Evolutionary conservation across 2,329 filamentous ascomycete species (phyloP).

Genomic region (Talaromyces pinophilus): DNA sequence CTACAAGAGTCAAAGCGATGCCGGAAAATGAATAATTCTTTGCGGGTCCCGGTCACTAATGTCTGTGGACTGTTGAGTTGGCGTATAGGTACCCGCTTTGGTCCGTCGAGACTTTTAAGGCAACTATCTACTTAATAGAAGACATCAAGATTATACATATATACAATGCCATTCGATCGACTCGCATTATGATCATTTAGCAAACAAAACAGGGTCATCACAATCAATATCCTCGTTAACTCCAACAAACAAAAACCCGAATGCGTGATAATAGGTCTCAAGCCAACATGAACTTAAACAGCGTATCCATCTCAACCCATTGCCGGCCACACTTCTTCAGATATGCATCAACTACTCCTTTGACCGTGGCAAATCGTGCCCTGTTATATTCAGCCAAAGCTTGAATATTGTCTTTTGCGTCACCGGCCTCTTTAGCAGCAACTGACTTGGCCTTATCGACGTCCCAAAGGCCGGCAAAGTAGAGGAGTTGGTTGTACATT

Average conservation of each 20-base stretch:
- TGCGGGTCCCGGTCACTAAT: constrained; percentile 4
- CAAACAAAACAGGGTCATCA: constrained; percentile 7
- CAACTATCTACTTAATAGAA: background rate
- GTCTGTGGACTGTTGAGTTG: background rate
- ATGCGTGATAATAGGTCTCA: background rate
- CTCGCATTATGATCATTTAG: constrained; percentile 7
- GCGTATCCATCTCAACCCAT: constrained; percentile 89
- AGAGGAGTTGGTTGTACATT: constrained; percentile 92
- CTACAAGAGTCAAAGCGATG: constrained; percentile 9
- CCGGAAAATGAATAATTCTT: background rate
- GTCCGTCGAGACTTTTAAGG: background rate
- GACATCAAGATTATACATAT: background rate
- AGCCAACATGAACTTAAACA: constrained; percentile 63
- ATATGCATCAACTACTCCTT: constrained; percentile 76
- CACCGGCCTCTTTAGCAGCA: constrained; percentile 52
- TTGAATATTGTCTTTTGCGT: constrained; percentile 64
- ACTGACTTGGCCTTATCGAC: constrained; percentile 72
- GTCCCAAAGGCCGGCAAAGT: constrained; percentile 82
- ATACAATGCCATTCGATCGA: constrained; percentile 15
- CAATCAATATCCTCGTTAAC: background rate
- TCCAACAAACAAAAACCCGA: background rate
- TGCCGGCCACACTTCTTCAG: constrained; percentile 85
- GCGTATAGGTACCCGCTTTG: background rate
- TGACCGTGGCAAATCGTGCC: constrained; percentile 72
- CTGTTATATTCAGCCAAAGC: constrained; percentile 82